Conservation (phyloP, 2,329 filamentous ascomycete species). For the Amesomyces nigricolor region DNA sequence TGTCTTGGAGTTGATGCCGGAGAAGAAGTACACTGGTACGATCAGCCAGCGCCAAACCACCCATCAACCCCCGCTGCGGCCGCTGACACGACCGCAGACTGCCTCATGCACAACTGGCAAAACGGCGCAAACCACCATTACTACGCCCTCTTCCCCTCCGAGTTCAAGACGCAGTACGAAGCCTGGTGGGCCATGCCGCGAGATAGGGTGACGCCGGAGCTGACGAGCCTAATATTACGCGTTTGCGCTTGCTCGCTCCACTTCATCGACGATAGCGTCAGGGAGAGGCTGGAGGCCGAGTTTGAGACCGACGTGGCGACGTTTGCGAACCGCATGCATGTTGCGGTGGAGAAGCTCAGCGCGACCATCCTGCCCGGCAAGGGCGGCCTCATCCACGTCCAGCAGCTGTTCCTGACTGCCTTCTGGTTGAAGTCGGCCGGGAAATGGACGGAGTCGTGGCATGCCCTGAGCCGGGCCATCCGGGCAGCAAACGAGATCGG, state of each 20-base stretch:
- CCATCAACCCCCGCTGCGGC: neutral
- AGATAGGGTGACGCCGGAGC: conserved; percentile 35
- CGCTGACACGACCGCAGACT: conserved; percentile 31
- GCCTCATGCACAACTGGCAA: conserved; percentile 42
- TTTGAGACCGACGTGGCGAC: conserved; percentile 35
- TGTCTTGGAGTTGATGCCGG: conserved; percentile 30
- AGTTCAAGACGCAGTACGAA: conserved; percentile 40
- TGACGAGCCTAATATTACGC: conserved; percentile 43
- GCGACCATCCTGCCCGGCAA: conserved; percentile 38
- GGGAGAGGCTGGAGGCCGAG: conserved; percentile 40
- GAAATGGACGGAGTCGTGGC: conserved; percentile 44
- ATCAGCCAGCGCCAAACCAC: neutral
- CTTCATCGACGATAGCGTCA: conserved; percentile 32
- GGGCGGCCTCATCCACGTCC: conserved; percentile 41
- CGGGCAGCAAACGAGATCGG: conserved; percentile 45
- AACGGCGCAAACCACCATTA: conserved; percentile 41
- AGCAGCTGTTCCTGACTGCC: conserved; percentile 44
- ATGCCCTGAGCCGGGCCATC: conserved; percentile 39
- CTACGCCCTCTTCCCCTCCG: conserved; percentile 41
- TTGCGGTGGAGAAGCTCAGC: conserved; percentile 39
- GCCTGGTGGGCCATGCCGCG: conserved; percentile 40
- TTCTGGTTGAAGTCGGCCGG: conserved; percentile 44
- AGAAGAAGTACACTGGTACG: conserved; percentile 36
- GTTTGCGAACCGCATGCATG: conserved; percentile 38
- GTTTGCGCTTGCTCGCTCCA: conserved; percentile 42